Conservation (phyloP, 164 flowering plant genomes). For the Stephania cephalantha region DNA sequence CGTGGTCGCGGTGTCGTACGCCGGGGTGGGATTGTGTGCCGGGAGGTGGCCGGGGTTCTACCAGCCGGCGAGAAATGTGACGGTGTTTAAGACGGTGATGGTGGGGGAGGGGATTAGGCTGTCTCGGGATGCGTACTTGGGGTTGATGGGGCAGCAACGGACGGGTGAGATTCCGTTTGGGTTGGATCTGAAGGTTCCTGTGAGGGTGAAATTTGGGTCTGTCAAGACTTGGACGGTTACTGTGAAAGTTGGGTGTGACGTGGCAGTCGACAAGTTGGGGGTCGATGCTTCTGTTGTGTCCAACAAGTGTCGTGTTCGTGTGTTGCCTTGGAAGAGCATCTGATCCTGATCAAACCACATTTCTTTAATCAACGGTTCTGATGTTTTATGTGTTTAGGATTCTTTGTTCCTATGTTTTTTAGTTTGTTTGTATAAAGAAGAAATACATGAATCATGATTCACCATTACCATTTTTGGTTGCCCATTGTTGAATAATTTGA, state of each 20-base stretch:
- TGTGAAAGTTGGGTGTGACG: conserved; percentile 54
- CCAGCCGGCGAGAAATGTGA: conserved; percentile 67
- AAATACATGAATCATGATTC: neutral
- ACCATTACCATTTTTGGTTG: too few relatives aligned
- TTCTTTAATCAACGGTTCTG: neutral
- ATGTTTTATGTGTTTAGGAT: too few relatives aligned
- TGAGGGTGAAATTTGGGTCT: conserved; percentile 56
- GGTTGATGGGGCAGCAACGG: conserved; percentile 23
- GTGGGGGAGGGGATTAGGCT: conserved; percentile 37
- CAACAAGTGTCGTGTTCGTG: conserved; percentile 44
- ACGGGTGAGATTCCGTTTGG: conserved; percentile 45
- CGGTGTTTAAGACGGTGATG: conserved; percentile 44
- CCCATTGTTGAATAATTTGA: too few relatives aligned
- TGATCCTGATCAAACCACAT: neutral
- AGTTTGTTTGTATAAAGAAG: neutral
- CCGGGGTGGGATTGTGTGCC: conserved; percentile 29
- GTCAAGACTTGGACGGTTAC: conserved; percentile 68
- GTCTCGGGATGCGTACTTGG: conserved; percentile 15
- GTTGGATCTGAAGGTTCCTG: conserved; percentile 49
- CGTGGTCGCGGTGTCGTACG: conserved; percentile 33
- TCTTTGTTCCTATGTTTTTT: neutral
- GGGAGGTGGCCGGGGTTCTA: conserved; percentile 60
- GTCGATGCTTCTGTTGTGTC: conserved; percentile 40
- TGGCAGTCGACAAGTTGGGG: conserved; percentile 51
- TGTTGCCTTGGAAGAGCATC: conserved; percentile 17